These are phyloP conservation scores for Arthroderma sp. DNA, from an alignment of 2,329 filamentous ascomycete genomes.

Conservation along the genomic window DNA sequence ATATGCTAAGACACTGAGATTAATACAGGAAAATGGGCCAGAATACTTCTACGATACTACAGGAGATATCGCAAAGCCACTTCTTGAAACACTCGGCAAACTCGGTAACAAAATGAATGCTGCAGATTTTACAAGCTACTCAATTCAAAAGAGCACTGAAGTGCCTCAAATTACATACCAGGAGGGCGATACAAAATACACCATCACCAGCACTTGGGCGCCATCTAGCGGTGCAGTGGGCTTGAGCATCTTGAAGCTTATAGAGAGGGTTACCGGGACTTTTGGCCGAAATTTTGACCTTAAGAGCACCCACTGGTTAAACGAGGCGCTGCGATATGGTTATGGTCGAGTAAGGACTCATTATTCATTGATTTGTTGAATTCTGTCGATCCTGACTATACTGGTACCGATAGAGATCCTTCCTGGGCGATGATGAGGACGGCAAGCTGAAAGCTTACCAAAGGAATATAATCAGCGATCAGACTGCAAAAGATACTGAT, in stretches of 20 bases:
- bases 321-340: constrained; percentile 79
- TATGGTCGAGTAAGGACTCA: constrained; percentile 47
- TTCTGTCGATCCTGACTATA: constrained; percentile 36
- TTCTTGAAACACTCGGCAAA: constrained; percentile 48
- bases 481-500: background rate
- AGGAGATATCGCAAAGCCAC: constrained; percentile 58
- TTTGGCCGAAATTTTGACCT: constrained; percentile 46
- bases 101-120: too few relatives aligned
- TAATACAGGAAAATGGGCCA: constrained; percentile 58
- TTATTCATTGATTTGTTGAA: background rate
- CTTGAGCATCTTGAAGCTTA: constrained; percentile 63
- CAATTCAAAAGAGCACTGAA: too few relatives aligned
- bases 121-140: too few relatives aligned
- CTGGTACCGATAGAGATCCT: background rate
- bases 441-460: background rate
- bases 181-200: constrained; percentile 38
- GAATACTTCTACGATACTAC: constrained; percentile 53
- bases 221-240: constrained; percentile 71
- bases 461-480: background rate
- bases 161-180: constrained; percentile 43
- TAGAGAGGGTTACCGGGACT: constrained; percentile 61
- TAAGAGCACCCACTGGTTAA: constrained; percentile 64
- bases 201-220: constrained; percentile 50
- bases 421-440: background rate
- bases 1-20: constrained; percentile 65